Evolutionary conservation across 1,284 basidiomycete genomes (phyloP).

Genomic region (Omphalotus olearius): DNA sequence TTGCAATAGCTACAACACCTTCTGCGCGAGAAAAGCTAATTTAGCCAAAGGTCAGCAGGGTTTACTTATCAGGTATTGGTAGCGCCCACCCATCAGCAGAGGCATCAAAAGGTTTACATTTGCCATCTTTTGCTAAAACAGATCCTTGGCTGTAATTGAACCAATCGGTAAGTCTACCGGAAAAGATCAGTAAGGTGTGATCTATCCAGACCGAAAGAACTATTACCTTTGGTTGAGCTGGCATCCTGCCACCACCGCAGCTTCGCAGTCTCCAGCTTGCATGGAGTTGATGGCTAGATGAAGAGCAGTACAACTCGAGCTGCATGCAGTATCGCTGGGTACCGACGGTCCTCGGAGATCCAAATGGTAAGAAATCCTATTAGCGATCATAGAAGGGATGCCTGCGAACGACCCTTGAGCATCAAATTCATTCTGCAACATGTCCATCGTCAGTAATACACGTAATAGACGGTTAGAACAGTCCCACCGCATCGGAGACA

Average conservation of each 20-base stretch:
- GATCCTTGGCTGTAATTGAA: slow-evolving; percentile 30
- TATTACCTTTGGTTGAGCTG: slow-evolving; percentile 29
- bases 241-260: slow-evolving; percentile 30
- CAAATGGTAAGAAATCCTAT: slow-evolving; percentile 30
- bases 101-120: slow-evolving; percentile 46
- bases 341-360: slow-evolving; percentile 31
- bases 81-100: slow-evolving; percentile 38
- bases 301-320: slow-evolving; percentile 27
- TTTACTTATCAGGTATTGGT: neutral
- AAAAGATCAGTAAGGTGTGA: neutral
- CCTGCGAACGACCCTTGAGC: slow-evolving; percentile 24
- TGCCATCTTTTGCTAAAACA: slow-evolving; percentile 39
- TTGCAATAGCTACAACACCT: slow-evolving; percentile 26
- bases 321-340: slow-evolving; percentile 31
- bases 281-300: slow-evolving; percentile 33
- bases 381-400: slow-evolving; percentile 26
- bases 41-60: neutral
- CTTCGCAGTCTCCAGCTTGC: slow-evolving; percentile 28
- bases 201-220: too few species aligned
- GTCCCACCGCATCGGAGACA: neutral
- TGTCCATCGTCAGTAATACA: neutral
- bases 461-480: neutral
- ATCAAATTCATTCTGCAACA: slow-evolving; percentile 25
- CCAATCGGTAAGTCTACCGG: slow-evolving; percentile 27
- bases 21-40: slow-evolving; percentile 31